Percentiles rank a stretch among this genome's conserved stretches.
phyloP scores from a whole-genome alignment of 495 filamentous ascomycete species.

The Xylaria scruposa region DNA sequence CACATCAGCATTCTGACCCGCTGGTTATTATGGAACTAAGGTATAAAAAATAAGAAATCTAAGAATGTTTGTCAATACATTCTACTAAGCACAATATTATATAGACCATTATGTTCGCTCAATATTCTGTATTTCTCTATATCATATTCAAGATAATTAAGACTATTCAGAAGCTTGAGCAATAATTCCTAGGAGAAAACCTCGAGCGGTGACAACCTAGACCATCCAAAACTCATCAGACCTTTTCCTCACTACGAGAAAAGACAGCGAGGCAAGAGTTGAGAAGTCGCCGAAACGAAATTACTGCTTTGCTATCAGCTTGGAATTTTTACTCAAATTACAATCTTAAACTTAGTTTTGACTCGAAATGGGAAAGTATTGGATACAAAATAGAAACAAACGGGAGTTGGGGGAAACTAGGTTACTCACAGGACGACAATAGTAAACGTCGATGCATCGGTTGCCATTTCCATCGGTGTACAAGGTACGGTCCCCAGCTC shows the following conservation, averaged over 20 bases:
- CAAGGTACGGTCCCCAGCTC: background rate
- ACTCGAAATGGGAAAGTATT: background rate
- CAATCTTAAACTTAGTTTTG: background rate
- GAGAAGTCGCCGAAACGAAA: background rate
- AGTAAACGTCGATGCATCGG: background rate
- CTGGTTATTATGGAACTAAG: background rate
- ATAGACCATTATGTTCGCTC: background rate
- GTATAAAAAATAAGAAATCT: background rate
- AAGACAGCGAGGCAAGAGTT: background rate
- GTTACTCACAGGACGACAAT: background rate
- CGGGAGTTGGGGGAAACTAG: background rate
- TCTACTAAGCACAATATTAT: background rate
- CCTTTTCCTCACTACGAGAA: background rate
- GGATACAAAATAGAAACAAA: background rate
- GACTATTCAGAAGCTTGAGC: background rate
- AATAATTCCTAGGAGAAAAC: background rate
- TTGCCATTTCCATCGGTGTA: background rate
- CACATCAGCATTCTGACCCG: too few relatives aligned
- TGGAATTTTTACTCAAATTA: background rate
- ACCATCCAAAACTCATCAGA: background rate
- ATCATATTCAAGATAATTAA: background rate
- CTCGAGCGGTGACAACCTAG: slow-evolving; percentile 1
- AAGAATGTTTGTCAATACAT: background rate
- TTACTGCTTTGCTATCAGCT: background rate
- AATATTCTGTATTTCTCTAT: background rate